Evolutionary conservation across 306 rosid genomes (phyloP), one percentile per base, ranked within the genome.

Genomic region (Dalbergia cultrata): DNA sequence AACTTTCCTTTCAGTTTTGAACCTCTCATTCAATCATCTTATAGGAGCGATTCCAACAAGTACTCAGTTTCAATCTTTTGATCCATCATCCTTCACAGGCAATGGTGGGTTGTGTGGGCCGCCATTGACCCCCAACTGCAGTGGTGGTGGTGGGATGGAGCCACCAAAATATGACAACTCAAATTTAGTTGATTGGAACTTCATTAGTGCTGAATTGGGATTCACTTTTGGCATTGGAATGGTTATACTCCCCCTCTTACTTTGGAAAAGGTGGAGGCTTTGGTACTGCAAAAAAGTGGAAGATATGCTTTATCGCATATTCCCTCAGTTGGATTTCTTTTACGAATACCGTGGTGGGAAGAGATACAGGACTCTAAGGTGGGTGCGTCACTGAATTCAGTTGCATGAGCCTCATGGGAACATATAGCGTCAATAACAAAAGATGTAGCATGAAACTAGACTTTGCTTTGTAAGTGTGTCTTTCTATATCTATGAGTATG

Each of bases 11-110:
- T 22, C 80, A 3, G 19, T 68, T 13, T 41, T 82, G 19, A 82
- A 86, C 16, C 77, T 86, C 12, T 86, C 85, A 0, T 22, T 61
- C 16, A 86, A 86, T 65, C 74, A 26, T n/a, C 52, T 86, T 44
- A 70, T 5, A 4, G 80, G 86, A 14, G 45, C 0, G 26, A 82
- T 85, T 60, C 74, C 80, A n/a, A 31, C 22, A 1, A 21, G 76
- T 2, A 64, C 67, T 33, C 85, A 85, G 52, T 6, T 84, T n/a
- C 37, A n/a, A n/a, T n/a, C 83, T 34, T 85, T 82, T 26, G 5
- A 13, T 11, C 52, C 31, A 49, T 43, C 43, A 39, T 82, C 80
- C 13, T 86, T 62, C 16, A 11, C 0, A 49, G 75, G 86, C 8
- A 85, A 85, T 5, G 12, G 21, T 9, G 81, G 83, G 76, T 12